A percentile compares a stretch with the other conserved stretches of the same genome.
Conservation (phyloP, 2,329 filamentous ascomycete genomes). For the Arthrobotrys sphaeroides region DNA sequence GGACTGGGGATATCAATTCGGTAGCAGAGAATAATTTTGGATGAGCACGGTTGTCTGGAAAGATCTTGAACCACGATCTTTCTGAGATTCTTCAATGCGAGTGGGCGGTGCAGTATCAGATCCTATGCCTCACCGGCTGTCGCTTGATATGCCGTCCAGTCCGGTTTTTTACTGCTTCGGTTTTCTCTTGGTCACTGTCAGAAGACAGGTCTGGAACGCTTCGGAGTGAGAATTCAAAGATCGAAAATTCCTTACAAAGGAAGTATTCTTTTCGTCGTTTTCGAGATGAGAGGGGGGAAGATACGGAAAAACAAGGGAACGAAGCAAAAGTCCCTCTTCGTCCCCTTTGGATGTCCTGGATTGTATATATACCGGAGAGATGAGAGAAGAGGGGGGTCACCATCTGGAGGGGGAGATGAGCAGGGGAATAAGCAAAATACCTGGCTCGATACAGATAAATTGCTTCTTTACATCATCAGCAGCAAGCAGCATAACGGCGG, state of each 20-base stretch:
- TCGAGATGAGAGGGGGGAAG: constrained; percentile 14
- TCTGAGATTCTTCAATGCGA: constrained; percentile 6
- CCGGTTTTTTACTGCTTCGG: not conserved
- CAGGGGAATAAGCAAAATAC: constrained; percentile 29
- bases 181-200: not conserved
- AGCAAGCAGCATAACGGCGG: constrained; percentile 23
- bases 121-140: constrained; percentile 9
- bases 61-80: constrained; percentile 29
- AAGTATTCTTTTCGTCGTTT: constrained; percentile 6
- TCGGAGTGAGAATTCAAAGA: not conserved
- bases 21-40: not conserved
- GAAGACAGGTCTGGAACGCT: not conserved
- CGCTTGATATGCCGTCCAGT: constrained; percentile 2
- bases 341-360: constrained; percentile 1
- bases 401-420: constrained; percentile 37
- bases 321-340: constrained; percentile 33
- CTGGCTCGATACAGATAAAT: constrained; percentile 28
- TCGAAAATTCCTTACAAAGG: constrained; percentile 25
- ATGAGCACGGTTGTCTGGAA: constrained; percentile 24
- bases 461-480: constrained; percentile 50
- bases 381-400: constrained; percentile 30
- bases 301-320: constrained; percentile 5
- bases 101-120: constrained; percentile 13
- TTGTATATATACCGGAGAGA: constrained; percentile 49
- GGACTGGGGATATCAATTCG: constrained; percentile 35